Evolutionary conservation across 2,329 filamentous ascomycete genomes (phyloP).

Genomic region (Talaromyces sp.): DNA sequence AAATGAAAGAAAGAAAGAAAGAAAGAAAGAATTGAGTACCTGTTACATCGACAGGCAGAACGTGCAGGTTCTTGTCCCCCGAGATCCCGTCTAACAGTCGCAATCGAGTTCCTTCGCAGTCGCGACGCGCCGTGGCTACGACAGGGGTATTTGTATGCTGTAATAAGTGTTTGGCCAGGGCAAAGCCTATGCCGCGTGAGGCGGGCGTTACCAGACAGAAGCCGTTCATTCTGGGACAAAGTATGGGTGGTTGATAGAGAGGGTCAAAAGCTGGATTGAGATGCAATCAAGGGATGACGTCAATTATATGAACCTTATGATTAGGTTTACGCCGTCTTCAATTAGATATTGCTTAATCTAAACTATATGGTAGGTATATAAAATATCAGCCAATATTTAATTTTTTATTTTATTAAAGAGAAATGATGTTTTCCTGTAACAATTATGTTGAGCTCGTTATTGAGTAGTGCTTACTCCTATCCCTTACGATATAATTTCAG

Average conservation of each 20-base stretch:
- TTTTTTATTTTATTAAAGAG: too few relatives aligned
- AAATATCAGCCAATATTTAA: too few relatives aligned
- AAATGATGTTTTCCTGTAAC: too few relatives aligned
- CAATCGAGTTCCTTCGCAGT: slow-evolving; percentile 46
- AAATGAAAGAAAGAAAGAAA: not conserved
- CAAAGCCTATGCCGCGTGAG: slow-evolving; percentile 60
- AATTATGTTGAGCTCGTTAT: too few relatives aligned
- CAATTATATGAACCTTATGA: not conserved
- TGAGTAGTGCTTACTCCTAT: too few relatives aligned
- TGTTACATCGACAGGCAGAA: slow-evolving; percentile 5
- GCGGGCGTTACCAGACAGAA: slow-evolving; percentile 47
- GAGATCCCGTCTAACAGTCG: slow-evolving; percentile 39
- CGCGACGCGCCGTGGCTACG: slow-evolving; percentile 56
- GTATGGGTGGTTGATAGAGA: not conserved
- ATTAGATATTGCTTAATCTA: too few relatives aligned
- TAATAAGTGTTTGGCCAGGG: slow-evolving; percentile 56
- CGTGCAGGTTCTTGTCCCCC: not conserved
- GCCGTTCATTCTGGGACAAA: not conserved
- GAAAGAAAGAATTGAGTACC: not conserved
- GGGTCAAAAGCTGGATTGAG: not conserved
- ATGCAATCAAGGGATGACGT: not conserved
- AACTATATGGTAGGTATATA: too few relatives aligned
- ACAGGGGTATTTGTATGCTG: slow-evolving; percentile 54
- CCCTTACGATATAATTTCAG: too few relatives aligned
- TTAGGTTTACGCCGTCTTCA: too few relatives aligned